Base-by-base conservation (phyloP, 2,329 filamentous ascomycete species). In the Talaromyces sp. region DNA sequence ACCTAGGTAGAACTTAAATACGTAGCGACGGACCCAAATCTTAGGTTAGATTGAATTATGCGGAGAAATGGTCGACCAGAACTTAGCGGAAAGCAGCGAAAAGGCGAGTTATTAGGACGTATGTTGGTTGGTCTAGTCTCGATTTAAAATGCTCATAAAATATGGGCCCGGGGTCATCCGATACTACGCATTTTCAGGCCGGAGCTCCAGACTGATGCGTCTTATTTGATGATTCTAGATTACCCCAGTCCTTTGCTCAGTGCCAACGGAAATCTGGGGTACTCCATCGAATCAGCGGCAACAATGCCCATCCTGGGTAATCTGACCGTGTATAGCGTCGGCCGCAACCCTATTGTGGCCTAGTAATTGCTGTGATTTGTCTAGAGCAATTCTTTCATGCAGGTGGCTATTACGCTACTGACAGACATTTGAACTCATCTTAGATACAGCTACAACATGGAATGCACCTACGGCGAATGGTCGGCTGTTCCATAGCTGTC, bases 91-190 rank as follows among this genome's bases (percentile, higher is more conserved):
- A 37, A 23, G 28, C n/a, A 23, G n/a, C 31, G 31, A 54, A 33
- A 50, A 31, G 5, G 14, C 9, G 8, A 48, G 28, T 42, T 28
- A 28, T 6, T 28, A 28, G 28, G 3, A 28, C 28, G 28, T 28
- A 28, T 28, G 6, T 28, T 6, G 28, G 28, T 28, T 28, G 37
- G 28, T 25, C 28, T 54, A 23, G 31, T 12, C 48, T 21, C 50
- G 50, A 54, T 7, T 35, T 14, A 23, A 23, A 54, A 54, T 21
- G 14, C 50, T 54, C 31, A 18, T 54, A 33, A 52, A 25, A 5
- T 28, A 54, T 42, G 54, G 54, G 21, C 40, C 54, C 54, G 35
- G 54, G 54, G 54, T 28, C 54, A 57, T 57, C 54, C 54, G 54
- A 57, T 57, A 18, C 54, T 42, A 57, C 37, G 35, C 28, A 28